Evolutionary conservation across 2,329 filamentous ascomycete genomes (phyloP), one percentile per base, ranked within the genome.

Genomic region (Paraconiothyrium brasiliense): DNA sequence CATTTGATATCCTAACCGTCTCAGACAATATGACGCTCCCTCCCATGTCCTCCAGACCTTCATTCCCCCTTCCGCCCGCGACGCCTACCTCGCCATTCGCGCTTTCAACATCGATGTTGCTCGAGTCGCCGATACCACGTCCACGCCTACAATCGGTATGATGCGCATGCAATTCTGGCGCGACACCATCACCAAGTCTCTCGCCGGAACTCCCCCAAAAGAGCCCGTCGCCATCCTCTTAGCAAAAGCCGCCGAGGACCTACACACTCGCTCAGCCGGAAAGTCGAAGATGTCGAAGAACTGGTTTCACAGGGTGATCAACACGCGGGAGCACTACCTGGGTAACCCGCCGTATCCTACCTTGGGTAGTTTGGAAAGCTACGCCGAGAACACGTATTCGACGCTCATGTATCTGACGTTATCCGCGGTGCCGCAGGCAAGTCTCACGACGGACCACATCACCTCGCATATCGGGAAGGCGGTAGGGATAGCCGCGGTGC

Each of bases 141-240:
- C 92, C 50, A 95, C 91, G 63, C 88, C 92, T n/a, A 90, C 90
- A 4, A 92, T 98, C 63, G 94, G 93, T 54, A 85, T 90, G 56
- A 89, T 98, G 85, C 93, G 95, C 66, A 90, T 97, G 79, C 92
- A 97, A 78, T 98, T 98, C 83, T 98, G 95, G 92, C 88, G 92
- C 54, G 94, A 98, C 70, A 89, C 92, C 4, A 83, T 99, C 55
- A 86, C 90, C 57, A 89, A 90, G 63, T 91, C 92, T 1, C 90
- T 97, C 62, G 85, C 90, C 1, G 91, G 91, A 35, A 83, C 84
- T 0, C 94, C 95, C 1, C 93, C 94, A 1, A 92, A 93, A 72
- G 94, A 99, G 76, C 95, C 95, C 24, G 92, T 97, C 46, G 94
- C 94, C 61, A 87, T 97, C 34, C 84, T 98, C 5, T 85, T 99